Percentiles rank a stretch among this genome's conserved stretches.
Conservation (phyloP, 768 basidiomycete species). For the Trametes punicea region DNA sequence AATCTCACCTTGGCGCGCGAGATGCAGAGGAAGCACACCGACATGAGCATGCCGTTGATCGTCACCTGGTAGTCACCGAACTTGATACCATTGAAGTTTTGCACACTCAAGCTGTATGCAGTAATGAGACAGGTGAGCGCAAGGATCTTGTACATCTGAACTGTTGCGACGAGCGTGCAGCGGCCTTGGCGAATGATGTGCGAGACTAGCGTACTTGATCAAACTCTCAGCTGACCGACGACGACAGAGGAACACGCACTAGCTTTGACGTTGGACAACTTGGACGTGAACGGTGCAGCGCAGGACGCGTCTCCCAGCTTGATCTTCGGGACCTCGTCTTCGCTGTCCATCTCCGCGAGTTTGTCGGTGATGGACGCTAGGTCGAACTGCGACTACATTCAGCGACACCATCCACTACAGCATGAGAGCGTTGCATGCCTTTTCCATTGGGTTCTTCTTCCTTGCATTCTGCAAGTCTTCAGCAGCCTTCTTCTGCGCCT, state of each 20-base stretch:
- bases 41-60: slow-evolving; percentile 95
- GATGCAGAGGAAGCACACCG: slow-evolving; percentile 97
- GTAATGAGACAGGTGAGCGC: slow-evolving; percentile 97
- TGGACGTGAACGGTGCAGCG: slow-evolving; percentile 98
- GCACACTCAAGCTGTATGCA: slow-evolving; percentile 96
- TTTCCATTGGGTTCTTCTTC: slow-evolving; percentile 86
- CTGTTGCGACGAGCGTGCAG: slow-evolving; percentile 96
- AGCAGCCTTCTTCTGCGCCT: slow-evolving; percentile 80
- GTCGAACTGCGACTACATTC: slow-evolving; percentile 57
- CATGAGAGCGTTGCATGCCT: slow-evolving; percentile 44
- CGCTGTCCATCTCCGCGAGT: slow-evolving; percentile 90
- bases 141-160: slow-evolving; percentile 99
- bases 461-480: slow-evolving; percentile 62
- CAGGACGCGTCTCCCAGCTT: slow-evolving; percentile 99
- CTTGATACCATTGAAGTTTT: slow-evolving; percentile 98
- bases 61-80: slow-evolving; percentile 99
- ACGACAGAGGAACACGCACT: slow-evolving; percentile 50
- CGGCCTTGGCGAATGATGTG: slow-evolving; percentile 98
- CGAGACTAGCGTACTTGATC: slow-evolving; percentile 56
- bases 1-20: slow-evolving; percentile 86
- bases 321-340: slow-evolving; percentile 94
- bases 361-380: slow-evolving; percentile 75
- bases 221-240: neutral
- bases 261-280: slow-evolving; percentile 94
- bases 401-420: neutral